Conservation (phyloP, 1,139 yeast species). For the Kurtzmaniella quercitrusa region DNA sequence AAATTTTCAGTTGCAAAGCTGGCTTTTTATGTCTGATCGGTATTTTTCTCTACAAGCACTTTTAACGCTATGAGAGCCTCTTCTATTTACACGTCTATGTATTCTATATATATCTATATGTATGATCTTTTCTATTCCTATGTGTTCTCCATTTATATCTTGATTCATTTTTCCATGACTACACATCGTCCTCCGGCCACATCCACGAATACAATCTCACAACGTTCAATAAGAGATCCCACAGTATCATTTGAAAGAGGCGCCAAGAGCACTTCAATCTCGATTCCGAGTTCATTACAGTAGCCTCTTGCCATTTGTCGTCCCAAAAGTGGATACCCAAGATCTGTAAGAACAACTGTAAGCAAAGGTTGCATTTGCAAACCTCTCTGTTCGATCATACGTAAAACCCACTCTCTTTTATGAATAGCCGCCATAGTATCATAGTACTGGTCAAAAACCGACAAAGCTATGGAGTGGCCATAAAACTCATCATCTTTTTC, state of each 20-base stretch:
- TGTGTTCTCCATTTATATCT: neutral
- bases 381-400: slow-evolving; percentile 19
- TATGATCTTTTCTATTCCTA: neutral
- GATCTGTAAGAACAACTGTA: slow-evolving; percentile 16
- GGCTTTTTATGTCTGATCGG: too few species aligned
- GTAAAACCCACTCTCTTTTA: slow-evolving; percentile 22
- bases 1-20: too few species aligned
- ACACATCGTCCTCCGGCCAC: slow-evolving; percentile 32
- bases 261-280: slow-evolving; percentile 33
- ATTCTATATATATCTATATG: too few species aligned
- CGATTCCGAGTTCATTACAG: slow-evolving; percentile 44
- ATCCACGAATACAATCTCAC: slow-evolving; percentile 34
- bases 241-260: slow-evolving; percentile 18
- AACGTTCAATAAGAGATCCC: slow-evolving; percentile 44
- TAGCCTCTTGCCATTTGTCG: slow-evolving; percentile 25
- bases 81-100: too few species aligned
- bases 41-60: too few species aligned
- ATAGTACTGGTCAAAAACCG: slow-evolving; percentile 12
- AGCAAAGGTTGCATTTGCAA: neutral
- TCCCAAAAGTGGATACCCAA: slow-evolving; percentile 14
- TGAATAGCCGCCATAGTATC: slow-evolving; percentile 14
- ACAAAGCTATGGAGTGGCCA: slow-evolving; percentile 15
- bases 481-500: slow-evolving; percentile 11
- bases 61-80: too few species aligned
- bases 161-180: slow-evolving; percentile 14